A percentile compares a stretch with the other conserved stretches of the same genome.
Evolutionary conservation across 75 land plant species (phyloP).

Genomic region (Sequoia sempervirens): DNA sequence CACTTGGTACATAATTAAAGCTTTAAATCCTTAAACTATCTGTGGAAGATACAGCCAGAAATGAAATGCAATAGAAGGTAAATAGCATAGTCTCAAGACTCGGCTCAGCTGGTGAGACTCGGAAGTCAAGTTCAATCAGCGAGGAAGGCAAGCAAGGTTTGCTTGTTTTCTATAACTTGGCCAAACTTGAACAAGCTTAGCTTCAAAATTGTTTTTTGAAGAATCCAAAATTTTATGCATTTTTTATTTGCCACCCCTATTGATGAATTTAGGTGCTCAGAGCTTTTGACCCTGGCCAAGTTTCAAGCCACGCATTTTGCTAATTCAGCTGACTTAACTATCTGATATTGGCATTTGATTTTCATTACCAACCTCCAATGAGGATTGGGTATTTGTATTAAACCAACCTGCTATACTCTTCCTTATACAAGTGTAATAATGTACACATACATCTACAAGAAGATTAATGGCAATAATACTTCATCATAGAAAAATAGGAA

Average conservation of each 20-base stretch:
- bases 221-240: not conserved
- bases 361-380: too few relatives aligned
- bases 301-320: not conserved
- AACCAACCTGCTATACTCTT: not conserved
- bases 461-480: not conserved
- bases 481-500: not conserved
- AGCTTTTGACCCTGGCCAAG: not conserved
- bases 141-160: not conserved
- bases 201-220: not conserved
- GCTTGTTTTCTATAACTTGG: not conserved
- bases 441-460: not conserved
- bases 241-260: not conserved
- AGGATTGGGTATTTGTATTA: not conserved
- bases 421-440: not conserved
- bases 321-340: not conserved
- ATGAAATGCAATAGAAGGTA: too few relatives aligned
- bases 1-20: too few relatives aligned
- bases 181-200: not conserved
- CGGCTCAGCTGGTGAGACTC: too few relatives aligned
- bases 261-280: not conserved
- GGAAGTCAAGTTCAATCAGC: not conserved
- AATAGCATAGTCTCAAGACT: too few relatives aligned
- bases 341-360: not conserved
- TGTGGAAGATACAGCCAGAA: too few relatives aligned
- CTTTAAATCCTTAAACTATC: too few relatives aligned